Evolutionary conservation across 495 filamentous ascomycete genomes (phyloP).

Genomic region (Aspergillus coremiiformis): DNA sequence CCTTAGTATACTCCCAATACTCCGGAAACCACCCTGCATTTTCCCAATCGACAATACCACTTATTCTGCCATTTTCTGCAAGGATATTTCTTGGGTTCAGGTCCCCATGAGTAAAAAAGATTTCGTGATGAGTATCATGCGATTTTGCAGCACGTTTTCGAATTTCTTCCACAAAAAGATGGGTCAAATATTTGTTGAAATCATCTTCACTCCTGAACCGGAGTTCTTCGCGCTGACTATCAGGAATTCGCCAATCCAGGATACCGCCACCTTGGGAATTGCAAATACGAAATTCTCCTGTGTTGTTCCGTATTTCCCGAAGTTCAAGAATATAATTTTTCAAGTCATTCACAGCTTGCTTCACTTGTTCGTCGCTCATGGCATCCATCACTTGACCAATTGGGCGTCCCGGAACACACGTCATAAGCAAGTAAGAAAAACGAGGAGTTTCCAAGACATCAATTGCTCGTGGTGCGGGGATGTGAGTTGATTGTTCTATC

Average conservation of each 20-base stretch:
- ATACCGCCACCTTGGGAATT: neutral
- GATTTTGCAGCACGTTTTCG: slow-evolving; percentile 1
- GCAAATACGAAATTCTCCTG: neutral
- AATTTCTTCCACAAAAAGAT: neutral
- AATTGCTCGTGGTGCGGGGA: no score
- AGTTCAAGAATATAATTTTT: neutral
- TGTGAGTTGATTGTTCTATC: slow-evolving; percentile 1
- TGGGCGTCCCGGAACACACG: neutral
- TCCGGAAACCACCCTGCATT: slow-evolving; percentile 5
- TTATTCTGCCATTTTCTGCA: neutral
- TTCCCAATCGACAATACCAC: neutral
- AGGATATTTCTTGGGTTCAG: neutral
- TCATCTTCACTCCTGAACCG: slow-evolving; percentile 1
- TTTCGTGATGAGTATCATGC: neutral
- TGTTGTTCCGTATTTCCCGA: no score
- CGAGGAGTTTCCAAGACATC: slow-evolving; percentile 1
- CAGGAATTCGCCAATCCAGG: neutral
- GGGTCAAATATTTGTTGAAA: neutral
- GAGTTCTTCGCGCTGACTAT: neutral
- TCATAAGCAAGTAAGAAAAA: neutral
- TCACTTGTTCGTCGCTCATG: slow-evolving; percentile 1
- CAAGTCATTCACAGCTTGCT: neutral
- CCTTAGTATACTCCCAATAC: slow-evolving; percentile 5
- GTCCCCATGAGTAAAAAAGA: neutral
- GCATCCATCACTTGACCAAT: neutral